phyloP scores from a whole-genome alignment of 2,329 filamentous ascomycete species.

The Neofusicoccum parvum region DNA sequence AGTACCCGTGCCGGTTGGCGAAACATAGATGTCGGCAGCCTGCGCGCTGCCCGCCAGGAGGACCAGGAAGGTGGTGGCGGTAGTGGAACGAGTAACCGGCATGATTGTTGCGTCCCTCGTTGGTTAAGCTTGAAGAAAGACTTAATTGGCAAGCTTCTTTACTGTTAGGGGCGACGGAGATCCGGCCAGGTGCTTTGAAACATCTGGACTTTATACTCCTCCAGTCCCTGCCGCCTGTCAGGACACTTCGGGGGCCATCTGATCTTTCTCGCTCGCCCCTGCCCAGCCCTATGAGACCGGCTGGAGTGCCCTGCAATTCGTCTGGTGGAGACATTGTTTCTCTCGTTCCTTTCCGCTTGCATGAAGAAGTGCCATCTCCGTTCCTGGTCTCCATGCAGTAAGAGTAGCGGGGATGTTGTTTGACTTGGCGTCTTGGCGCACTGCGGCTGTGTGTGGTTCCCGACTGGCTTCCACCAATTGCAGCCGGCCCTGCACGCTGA shows the following conservation, averaged over 20 bases:
- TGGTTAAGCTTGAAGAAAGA: background rate
- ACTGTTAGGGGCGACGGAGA: background rate
- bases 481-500: background rate
- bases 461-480: constrained; percentile 13
- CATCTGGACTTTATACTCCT: background rate
- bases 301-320: background rate
- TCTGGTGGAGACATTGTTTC: constrained; percentile 11
- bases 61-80: background rate
- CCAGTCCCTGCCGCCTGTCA: too few species aligned
- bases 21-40: constrained; percentile 48
- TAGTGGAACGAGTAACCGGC: background rate
- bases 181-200: background rate
- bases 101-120: background rate
- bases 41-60: background rate
- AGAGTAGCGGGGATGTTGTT: constrained; percentile 6
- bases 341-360: background rate
- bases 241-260: background rate
- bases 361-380: background rate
- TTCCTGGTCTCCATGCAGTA: constrained; percentile 5
- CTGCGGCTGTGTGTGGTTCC: background rate
- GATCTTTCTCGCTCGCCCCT: background rate
- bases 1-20: constrained; percentile 45
- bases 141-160: background rate
- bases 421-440: constrained; percentile 16
- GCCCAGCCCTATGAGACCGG: constrained; percentile 1